These are phyloP conservation scores for Stellera chamaejasme DNA, from an alignment of 345 rosid species.

Conservation along the genomic window DNA sequence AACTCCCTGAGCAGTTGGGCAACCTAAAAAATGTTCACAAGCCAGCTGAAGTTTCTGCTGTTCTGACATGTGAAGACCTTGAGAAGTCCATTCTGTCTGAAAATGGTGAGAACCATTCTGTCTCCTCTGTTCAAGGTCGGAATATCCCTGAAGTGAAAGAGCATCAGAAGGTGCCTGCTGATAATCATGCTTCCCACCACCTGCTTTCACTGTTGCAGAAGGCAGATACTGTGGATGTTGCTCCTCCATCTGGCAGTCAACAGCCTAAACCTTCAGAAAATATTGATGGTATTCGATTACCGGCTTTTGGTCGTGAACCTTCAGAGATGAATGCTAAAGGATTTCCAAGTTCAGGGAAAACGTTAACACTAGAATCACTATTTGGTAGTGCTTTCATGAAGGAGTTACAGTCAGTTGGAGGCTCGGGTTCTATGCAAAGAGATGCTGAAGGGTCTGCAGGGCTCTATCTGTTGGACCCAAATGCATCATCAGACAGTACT, in stretches of 20 bases:
- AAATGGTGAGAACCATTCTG: slow-evolving; percentile 36
- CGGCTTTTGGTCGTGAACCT: slow-evolving; percentile 12
- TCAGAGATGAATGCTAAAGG: slow-evolving; percentile 33
- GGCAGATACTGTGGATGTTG: slow-evolving; percentile 26
- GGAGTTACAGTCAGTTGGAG: slow-evolving; percentile 76
- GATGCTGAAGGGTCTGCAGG: slow-evolving; percentile 28
- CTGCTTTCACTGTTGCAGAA: slow-evolving; percentile 80
- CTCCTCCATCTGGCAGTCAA: slow-evolving; percentile 15
- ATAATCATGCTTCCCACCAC: slow-evolving; percentile 74
- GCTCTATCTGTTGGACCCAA: slow-evolving; percentile 33
- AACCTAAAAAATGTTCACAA: slow-evolving; percentile 16
- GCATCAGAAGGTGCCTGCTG: slow-evolving; percentile 34
- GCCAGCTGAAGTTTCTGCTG: slow-evolving; percentile 40
- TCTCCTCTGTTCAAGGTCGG: slow-evolving; percentile 26
- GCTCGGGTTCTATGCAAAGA: slow-evolving; percentile 38
- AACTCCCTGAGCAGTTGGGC: slow-evolving; percentile 21
- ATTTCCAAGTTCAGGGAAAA: slow-evolving; percentile 31
- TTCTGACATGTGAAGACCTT: slow-evolving; percentile 98
- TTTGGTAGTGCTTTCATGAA: slow-evolving; percentile 96
- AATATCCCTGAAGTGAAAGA: slow-evolving; percentile 29
- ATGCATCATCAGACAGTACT: slow-evolving; percentile 17
- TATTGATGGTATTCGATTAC: slow-evolving; percentile 13
- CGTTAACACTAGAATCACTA: slow-evolving; percentile 82
- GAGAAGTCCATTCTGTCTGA: slow-evolving; percentile 87
- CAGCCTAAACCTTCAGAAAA: slow-evolving; percentile 23